These are phyloP conservation scores for Pleurotus eryngii DNA, from an alignment of 768 basidiomycete species.

Conservation along the genomic window DNA sequence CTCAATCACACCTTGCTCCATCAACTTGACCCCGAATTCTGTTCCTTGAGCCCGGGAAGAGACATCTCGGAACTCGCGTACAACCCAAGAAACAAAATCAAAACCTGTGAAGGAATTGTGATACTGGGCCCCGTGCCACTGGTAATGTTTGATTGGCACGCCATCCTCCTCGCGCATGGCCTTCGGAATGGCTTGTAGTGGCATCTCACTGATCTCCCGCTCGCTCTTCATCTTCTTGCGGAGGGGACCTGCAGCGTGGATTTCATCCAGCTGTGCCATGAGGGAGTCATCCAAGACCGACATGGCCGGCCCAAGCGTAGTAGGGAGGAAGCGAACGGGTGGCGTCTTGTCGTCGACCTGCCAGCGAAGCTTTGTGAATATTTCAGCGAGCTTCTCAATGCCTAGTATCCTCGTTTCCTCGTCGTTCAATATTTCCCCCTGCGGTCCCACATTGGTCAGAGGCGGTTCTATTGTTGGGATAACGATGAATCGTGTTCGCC, in stretches of 20 bases:
- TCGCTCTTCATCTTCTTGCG: conserved; percentile 81
- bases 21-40: conserved; percentile 74
- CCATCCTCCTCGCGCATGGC: conserved; percentile 86
- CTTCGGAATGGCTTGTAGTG: conserved; percentile 63
- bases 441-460: conserved; percentile 47
- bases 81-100: conserved; percentile 88
- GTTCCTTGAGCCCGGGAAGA: conserved; percentile 75
- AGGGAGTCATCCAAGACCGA: conserved; percentile 78
- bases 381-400: conserved; percentile 87
- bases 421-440: conserved; percentile 75
- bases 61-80: conserved; percentile 88
- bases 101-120: conserved; percentile 85
- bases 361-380: conserved; percentile 85
- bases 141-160: conserved; percentile 77
- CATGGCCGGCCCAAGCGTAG: conserved; percentile 78
- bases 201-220: conserved; percentile 65
- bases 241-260: conserved; percentile 71
- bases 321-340: conserved; percentile 76
- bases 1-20: conserved; percentile 81
- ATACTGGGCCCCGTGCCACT: conserved; percentile 76
- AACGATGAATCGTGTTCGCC: conserved; percentile 91
- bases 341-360: conserved; percentile 53
- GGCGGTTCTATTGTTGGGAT: conserved; percentile 75
- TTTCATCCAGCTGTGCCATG: conserved; percentile 76
- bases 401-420: conserved; percentile 88